Evolutionary conservation across 495 filamentous ascomycete species (phyloP).

Genomic region (Margaritispora aquatica): DNA sequence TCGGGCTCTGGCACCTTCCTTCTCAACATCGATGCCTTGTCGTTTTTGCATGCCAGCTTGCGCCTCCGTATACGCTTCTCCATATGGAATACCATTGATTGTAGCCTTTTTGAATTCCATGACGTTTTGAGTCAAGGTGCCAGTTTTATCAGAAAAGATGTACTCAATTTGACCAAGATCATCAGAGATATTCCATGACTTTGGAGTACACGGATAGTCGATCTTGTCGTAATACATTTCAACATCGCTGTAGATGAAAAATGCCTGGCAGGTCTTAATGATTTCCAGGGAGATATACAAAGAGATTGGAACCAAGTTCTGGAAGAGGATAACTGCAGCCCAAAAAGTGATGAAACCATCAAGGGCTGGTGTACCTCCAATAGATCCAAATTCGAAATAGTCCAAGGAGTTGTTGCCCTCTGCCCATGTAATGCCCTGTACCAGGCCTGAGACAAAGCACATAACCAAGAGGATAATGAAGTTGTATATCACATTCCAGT

Average conservation of each 20-base stretch:
- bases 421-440: conserved; percentile 78
- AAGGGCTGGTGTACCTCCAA: conserved; percentile 67
- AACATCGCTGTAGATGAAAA: conserved; percentile 95
- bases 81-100: conserved; percentile 90
- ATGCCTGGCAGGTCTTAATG: conserved; percentile 83
- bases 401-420: conserved; percentile 65
- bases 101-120: conserved; percentile 99
- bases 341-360: conserved; percentile 96
- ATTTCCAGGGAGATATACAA: conserved; percentile 98
- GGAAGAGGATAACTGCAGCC: conserved; percentile 89
- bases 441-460: conserved; percentile 80
- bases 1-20: conserved; percentile 63
- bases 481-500: conserved; percentile 97
- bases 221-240: conserved; percentile 95
- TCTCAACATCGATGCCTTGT: conserved; percentile 77
- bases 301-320: conserved; percentile 97
- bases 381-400: conserved; percentile 84
- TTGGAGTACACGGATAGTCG: conserved; percentile 91
- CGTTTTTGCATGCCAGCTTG: conserved; percentile 92
- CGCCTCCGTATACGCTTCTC: conserved; percentile 96
- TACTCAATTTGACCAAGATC: conserved; percentile 99
- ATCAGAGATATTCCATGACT: conserved; percentile 99
- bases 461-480: conserved; percentile 86
- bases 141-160: conserved; percentile 99
- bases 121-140: conserved; percentile 96